Conservation (phyloP, 371 early-diverging fungal species). For the Coemansia sp. region DNA sequence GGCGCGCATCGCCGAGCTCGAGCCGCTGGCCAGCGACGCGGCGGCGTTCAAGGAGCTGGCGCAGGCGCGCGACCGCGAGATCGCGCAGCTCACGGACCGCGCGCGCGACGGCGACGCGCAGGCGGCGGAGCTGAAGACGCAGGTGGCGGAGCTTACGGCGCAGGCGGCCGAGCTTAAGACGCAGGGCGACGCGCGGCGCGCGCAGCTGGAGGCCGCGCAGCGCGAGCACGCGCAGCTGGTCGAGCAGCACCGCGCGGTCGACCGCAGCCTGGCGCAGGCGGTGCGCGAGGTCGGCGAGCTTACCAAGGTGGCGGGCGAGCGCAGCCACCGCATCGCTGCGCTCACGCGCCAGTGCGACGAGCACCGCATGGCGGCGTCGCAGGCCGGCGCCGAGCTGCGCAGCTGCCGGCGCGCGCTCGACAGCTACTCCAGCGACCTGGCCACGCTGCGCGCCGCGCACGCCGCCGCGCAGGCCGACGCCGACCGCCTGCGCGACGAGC, state of each 20-base stretch:
- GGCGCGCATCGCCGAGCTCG: constrained; percentile 2
- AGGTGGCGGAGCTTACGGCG: too few relatives aligned
- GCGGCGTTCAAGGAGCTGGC: constrained; percentile 7
- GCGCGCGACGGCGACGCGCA: neutral
- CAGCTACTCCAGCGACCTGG: constrained; percentile 22
- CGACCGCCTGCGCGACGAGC: constrained; percentile 22
- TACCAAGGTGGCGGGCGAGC: constrained; percentile 28
- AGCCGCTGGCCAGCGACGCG: constrained; percentile 4
- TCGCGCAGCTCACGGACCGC: neutral
- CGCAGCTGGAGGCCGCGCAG: constrained; percentile 1
- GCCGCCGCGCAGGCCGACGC: constrained; percentile 16
- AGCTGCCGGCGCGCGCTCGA: constrained; percentile 26
- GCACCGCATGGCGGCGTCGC: constrained; percentile 25
- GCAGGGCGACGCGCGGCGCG: constrained; percentile 1
- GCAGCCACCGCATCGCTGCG: constrained; percentile 20
- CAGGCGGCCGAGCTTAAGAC: too few relatives aligned
- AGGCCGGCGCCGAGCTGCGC: constrained; percentile 22
- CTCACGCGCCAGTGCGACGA: constrained; percentile 23
- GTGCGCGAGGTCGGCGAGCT: constrained; percentile 32
- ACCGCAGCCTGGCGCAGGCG: constrained; percentile 34
- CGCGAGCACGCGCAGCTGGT: constrained; percentile 23
- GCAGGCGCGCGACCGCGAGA: constrained; percentile 11
- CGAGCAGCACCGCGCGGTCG: constrained; percentile 35
- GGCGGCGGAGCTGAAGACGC: constrained; percentile 4
- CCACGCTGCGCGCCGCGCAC: constrained; percentile 20